Conservation (phyloP, 2,329 filamentous ascomycete species). For the Monilinia laxa region DNA sequence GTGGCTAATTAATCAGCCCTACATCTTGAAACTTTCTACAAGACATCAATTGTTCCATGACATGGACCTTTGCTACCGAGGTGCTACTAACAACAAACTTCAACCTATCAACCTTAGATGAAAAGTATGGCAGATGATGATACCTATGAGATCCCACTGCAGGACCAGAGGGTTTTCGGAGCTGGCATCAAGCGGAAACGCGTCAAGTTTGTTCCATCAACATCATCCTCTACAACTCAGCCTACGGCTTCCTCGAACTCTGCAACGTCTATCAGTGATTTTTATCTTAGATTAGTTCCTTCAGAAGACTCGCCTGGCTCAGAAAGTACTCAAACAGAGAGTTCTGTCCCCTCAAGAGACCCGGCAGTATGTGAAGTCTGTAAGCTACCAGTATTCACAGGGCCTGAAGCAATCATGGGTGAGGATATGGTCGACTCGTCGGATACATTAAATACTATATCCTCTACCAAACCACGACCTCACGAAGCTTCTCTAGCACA, state of each 20-base stretch:
- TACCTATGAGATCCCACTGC: constrained; percentile 56
- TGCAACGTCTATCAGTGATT: constrained; percentile 45
- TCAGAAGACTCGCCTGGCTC: constrained; percentile 26
- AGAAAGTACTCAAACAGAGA: neutral
- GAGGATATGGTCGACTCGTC: neutral
- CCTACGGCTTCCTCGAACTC: constrained; percentile 37
- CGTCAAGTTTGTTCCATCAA: constrained; percentile 55
- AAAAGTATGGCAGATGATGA: constrained; percentile 48
- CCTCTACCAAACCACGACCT: constrained; percentile 26
- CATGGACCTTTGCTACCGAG: neutral
- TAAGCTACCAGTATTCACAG: constrained; percentile 56
- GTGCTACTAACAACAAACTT: neutral
- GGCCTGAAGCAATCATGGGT: constrained; percentile 15
- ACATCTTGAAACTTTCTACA: neutral
- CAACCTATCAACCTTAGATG: neutral
- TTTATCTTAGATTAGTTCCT: constrained; percentile 67
- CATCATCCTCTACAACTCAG: constrained; percentile 32
- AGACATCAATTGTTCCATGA: neutral
- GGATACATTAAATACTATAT: neutral
- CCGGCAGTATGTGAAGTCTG: constrained; percentile 54
- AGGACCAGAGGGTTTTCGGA: constrained; percentile 59
- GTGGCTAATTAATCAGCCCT: constrained; percentile 9
- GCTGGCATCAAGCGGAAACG: constrained; percentile 62
- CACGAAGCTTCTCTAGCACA: constrained; percentile 68
- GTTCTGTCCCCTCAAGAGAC: neutral